Evolutionary conservation across 2,329 filamentous ascomycete species (phyloP).

Genomic region (Pseudocercospora eumusae): DNA sequence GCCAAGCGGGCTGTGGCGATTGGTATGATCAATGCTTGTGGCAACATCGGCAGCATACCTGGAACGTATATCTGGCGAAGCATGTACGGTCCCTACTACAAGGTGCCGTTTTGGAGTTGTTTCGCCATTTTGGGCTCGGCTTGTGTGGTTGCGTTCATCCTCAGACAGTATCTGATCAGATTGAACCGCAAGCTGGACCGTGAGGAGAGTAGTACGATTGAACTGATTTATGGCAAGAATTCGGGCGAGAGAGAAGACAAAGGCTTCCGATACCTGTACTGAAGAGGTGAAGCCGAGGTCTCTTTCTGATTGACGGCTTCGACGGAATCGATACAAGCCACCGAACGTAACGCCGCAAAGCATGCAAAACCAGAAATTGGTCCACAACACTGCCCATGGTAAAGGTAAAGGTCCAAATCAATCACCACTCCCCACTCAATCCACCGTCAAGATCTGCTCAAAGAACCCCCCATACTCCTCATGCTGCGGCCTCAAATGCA

Average conservation of each 20-base stretch:
- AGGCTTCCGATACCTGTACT: slow-evolving; percentile 14
- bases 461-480: slow-evolving; percentile 48
- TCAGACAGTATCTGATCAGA: slow-evolving; percentile 10
- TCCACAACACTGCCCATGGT: not conserved
- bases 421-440: not conserved
- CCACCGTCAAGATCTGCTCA: slow-evolving; percentile 40
- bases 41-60: slow-evolving; percentile 23
- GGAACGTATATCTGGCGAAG: slow-evolving; percentile 22
- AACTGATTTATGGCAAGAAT: slow-evolving; percentile 7
- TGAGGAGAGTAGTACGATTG: slow-evolving; percentile 3
- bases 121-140: slow-evolving; percentile 14
- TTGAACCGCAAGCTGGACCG: slow-evolving; percentile 15
- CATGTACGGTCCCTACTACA: slow-evolving; percentile 18
- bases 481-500: slow-evolving; percentile 49
- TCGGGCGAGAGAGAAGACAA: not conserved
- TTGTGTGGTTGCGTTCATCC: slow-evolving; percentile 5
- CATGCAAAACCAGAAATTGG: not conserved
- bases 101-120: slow-evolving; percentile 14
- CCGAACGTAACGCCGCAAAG: not conserved
- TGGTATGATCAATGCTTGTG: slow-evolving; percentile 31
- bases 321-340: not conserved
- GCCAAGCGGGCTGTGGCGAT: slow-evolving; percentile 34
- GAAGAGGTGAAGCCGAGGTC: not conserved
- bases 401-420: not conserved
- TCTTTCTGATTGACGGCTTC: not conserved